Evolutionary conservation across 805 yeast species (phyloP), one percentile per base, ranked within the genome.

Genomic region (Candida koratica): DNA sequence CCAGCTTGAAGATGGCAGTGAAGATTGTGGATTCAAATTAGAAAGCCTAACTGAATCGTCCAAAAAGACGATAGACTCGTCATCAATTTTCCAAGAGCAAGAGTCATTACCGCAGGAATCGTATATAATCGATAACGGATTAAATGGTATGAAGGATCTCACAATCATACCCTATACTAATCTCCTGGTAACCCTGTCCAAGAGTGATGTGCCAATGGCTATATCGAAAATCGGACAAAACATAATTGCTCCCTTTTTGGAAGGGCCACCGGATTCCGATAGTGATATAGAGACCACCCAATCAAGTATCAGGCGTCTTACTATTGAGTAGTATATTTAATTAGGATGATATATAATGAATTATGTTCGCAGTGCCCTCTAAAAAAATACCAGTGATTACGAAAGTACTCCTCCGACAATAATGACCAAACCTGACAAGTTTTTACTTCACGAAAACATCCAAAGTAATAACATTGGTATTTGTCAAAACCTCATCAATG

Each of bases 381-480:
- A 27, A n/a, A n/a, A n/a, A n/a, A n/a, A n/a, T n/a, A n/a, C n/a
- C n/a, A n/a, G n/a, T n/a, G n/a, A n/a, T n/a, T n/a, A n/a, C n/a
- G n/a, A n/a, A n/a, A n/a, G n/a, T n/a, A n/a, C n/a, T n/a, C n/a
- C n/a, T n/a, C n/a, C n/a, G n/a, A n/a, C n/a, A 8, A 17, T 16
- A 18, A 29, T 29, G 32, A 8, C 32, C 12, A 28, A 28, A 28
- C 4, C 4, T 8, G 32, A 29, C 12, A 47, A 49, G 26, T 52
- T 39, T 33, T 38, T 44, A 3, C 39, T 82, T 4, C 84, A 79
- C 44, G 76, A 77, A 29, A 89, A 90, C 3, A 82, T 84, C 5
- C 69, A 77, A 46, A 79, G 79, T 13, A 79, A 79, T 27, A 71
- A 84, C 30, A 49, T 64, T 3, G 56, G 69, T 13, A 61, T 69